Conservation (phyloP, 768 basidiomycete genomes). For the Lactarius psammicola region DNA sequence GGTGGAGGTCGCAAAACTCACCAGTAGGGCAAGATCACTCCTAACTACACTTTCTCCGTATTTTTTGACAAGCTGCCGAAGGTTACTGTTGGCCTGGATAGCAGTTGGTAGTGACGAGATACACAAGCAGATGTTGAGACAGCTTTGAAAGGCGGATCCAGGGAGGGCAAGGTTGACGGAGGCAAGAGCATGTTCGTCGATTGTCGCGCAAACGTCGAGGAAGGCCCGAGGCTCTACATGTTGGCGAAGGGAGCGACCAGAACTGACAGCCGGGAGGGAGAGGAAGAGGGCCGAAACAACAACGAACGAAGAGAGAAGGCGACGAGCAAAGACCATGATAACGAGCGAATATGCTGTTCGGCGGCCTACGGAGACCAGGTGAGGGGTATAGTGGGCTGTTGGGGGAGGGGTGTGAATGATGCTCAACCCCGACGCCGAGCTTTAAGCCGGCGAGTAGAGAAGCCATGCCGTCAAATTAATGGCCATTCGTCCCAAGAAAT, state of each 20-base stretch:
- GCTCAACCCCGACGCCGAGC: not conserved
- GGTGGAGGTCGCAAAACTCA: conserved; percentile 23
- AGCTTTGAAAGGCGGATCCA: conserved; percentile 7
- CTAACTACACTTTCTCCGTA: conserved; percentile 22
- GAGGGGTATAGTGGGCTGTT: not conserved
- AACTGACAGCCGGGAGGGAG: not conserved
- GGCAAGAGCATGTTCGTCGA: conserved; percentile 25
- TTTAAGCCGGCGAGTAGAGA: conserved; percentile 2
- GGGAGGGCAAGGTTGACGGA: conserved; percentile 15
- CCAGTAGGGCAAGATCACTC: conserved; percentile 29
- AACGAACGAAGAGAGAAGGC: conserved; percentile 8
- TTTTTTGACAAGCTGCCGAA: conserved; percentile 18
- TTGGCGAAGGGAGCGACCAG: conserved; percentile 25
- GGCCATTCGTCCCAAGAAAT: not conserved
- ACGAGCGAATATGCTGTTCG: conserved; percentile 20
- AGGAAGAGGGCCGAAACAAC: conserved; percentile 9
- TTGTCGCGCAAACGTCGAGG: conserved; percentile 30
- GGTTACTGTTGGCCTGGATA: conserved; percentile 15
- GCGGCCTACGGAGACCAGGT: not conserved
- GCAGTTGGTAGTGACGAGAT: conserved; percentile 34
- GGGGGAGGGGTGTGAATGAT: not conserved
- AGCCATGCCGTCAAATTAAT: not conserved
- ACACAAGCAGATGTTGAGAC: conserved; percentile 41
- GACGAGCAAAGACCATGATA: conserved; percentile 16
- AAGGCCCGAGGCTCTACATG: conserved; percentile 24